A percentile compares a stretch with the other conserved stretches of the same genome.
Evolutionary conservation across 1,284 basidiomycete species (phyloP).

Genomic region (Sanghuangporus baumii): DNA sequence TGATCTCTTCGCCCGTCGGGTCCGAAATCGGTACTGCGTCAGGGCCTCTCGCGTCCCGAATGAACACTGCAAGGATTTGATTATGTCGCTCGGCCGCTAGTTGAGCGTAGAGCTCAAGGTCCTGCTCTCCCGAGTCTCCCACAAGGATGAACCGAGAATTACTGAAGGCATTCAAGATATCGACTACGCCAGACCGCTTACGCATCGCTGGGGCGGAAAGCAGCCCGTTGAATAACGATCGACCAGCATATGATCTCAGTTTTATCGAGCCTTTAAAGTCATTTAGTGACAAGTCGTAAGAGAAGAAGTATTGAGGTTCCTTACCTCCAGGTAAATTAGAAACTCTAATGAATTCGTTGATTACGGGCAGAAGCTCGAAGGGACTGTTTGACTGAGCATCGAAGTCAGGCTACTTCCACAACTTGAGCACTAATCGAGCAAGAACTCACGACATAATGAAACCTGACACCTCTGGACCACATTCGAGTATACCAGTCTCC

Average conservation of each 20-base stretch:
- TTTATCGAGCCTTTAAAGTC: slow-evolving; percentile 49
- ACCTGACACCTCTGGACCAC: slow-evolving; percentile 64
- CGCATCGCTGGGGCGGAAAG: slow-evolving; percentile 70
- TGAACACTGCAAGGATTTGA: slow-evolving; percentile 69
- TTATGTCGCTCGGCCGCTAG: slow-evolving; percentile 62
- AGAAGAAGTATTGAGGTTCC: slow-evolving; percentile 17
- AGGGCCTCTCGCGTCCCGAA: slow-evolving; percentile 59
- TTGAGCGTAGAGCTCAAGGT: slow-evolving; percentile 66
- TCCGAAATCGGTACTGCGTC: slow-evolving; percentile 39
- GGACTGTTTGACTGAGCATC: slow-evolving; percentile 77
- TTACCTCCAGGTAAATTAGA: slow-evolving; percentile 62
- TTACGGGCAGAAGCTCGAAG: slow-evolving; percentile 76
- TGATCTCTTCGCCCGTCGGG: slow-evolving; percentile 44
- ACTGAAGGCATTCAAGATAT: slow-evolving; percentile 74
- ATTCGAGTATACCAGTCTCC: slow-evolving; percentile 73
- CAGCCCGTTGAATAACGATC: slow-evolving; percentile 74
- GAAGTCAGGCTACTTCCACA: slow-evolving; percentile 9
- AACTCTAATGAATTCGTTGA: slow-evolving; percentile 73
- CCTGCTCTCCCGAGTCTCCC: slow-evolving; percentile 87
- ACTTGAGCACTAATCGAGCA: background rate
- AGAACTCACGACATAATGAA: slow-evolving; percentile 78
- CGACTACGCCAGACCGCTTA: slow-evolving; percentile 74
- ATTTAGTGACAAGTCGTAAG: slow-evolving; percentile 18
- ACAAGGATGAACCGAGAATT: slow-evolving; percentile 75
- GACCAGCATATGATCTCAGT: slow-evolving; percentile 77